A percentile compares a stretch with the other conserved stretches of the same genome.
These are phyloP conservation scores for Penicillium sp. DNA, from an alignment of 2,329 filamentous ascomycete species.

Conservation along the genomic window DNA sequence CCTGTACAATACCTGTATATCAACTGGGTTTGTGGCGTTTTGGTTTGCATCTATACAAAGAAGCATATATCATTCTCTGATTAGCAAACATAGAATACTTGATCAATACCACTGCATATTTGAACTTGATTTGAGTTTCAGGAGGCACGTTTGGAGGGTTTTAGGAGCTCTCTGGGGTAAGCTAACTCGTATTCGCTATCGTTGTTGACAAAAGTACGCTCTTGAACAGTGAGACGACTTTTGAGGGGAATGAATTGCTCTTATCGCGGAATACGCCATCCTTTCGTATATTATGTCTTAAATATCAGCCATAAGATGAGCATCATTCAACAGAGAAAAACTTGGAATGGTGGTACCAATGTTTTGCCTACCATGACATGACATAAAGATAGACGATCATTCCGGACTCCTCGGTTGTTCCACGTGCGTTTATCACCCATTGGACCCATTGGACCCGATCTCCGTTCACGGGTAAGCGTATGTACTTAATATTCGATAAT, in stretches of 20 bases:
- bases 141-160: neutral
- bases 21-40: conserved; percentile 17
- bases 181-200: neutral
- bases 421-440: conserved; percentile 57
- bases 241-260: neutral
- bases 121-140: neutral
- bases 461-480: conserved; percentile 39
- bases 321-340: no score
- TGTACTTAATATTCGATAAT: neutral
- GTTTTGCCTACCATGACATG: no score
- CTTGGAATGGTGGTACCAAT: no score
- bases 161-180: neutral
- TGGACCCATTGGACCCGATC: conserved; percentile 59
- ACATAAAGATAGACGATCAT: no score
- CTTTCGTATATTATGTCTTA: neutral
- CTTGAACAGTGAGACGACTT: neutral
- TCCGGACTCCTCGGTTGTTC: conserved; percentile 52
- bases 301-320: no score
- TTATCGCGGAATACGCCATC: neutral
- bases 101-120: neutral
- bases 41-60: conserved; percentile 16
- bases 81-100: conserved; percentile 2
- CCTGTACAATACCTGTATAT: conserved; percentile 22
- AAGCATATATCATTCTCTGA: conserved; percentile 12
- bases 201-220: neutral